Evolutionary conservation across 2,329 filamentous ascomycete genomes (phyloP).

Genomic region (Colletotrichum caudatum): DNA sequence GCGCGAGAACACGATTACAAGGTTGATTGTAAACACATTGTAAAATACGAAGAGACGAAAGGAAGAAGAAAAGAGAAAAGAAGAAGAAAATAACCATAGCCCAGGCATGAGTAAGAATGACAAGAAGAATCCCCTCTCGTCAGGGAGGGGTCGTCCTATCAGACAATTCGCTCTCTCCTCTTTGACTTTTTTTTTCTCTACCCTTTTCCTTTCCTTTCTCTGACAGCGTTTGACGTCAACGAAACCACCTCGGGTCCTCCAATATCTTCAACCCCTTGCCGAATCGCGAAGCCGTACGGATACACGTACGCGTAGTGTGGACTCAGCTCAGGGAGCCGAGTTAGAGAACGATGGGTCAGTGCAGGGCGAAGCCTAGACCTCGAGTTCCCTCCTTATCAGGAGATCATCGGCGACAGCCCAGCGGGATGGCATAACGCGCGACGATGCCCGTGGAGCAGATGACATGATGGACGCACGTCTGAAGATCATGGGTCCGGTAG

Average conservation of each 20-base stretch:
- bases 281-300: background rate
- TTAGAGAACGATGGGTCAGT: constrained; percentile 19
- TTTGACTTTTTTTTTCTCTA: background rate
- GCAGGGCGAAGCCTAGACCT: constrained; percentile 8
- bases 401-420: background rate
- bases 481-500: background rate
- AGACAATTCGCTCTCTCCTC: background rate
- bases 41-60: background rate
- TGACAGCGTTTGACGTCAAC: background rate
- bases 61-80: too few species aligned
- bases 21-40: constrained; percentile 2
- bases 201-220: background rate
- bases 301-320: background rate
- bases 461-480: constrained; percentile 12
- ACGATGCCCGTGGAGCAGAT: background rate
- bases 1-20: background rate
- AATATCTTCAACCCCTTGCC: background rate
- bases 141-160: background rate
- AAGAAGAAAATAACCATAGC: background rate
- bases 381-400: background rate
- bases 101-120: background rate
- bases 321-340: background rate
- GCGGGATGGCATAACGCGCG: background rate
- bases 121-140: background rate
- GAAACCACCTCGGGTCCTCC: background rate